Percentiles rank a stretch among this genome's conserved stretches.
Evolutionary conservation across 345 rosid species (phyloP).

Genomic region (Reutealis trisperma): DNA sequence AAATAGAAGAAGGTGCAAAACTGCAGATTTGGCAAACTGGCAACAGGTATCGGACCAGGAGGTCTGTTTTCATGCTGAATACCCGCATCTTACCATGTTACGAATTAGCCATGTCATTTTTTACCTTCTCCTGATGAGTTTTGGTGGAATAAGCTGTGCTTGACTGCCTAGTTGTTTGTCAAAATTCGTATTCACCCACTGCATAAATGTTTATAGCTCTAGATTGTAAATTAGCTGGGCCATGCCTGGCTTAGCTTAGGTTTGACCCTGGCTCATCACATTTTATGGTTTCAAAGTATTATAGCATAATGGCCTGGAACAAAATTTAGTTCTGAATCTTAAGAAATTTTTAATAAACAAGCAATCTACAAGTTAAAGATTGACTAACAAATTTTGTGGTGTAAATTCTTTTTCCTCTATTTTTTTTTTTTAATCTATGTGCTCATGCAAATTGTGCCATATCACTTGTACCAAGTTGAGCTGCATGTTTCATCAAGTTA

Average conservation of each 20-base stretch:
- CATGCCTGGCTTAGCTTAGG: not conserved
- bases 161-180: not conserved
- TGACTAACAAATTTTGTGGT: not conserved
- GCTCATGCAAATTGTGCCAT: not conserved
- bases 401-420: not conserved
- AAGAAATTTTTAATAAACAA: not conserved
- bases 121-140: not conserved
- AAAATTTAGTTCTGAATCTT: not conserved
- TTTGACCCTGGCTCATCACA: not conserved
- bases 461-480: not conserved
- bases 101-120: not conserved
- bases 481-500: not conserved
- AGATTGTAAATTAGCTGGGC: constrained; percentile 14
- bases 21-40: constrained; percentile 44
- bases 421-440: not conserved
- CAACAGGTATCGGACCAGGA: constrained; percentile 53
- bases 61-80: constrained; percentile 36
- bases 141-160: not conserved
- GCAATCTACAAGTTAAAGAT: not conserved
- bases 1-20: constrained; percentile 57
- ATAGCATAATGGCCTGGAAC: not conserved
- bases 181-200: not conserved
- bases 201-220: not conserved
- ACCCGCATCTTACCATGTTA: not conserved
- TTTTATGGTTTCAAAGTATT: not conserved